Evolutionary conservation across 768 basidiomycete genomes (phyloP), one percentile per base, ranked within the genome.

Genomic region (Hericium erinaceus): DNA sequence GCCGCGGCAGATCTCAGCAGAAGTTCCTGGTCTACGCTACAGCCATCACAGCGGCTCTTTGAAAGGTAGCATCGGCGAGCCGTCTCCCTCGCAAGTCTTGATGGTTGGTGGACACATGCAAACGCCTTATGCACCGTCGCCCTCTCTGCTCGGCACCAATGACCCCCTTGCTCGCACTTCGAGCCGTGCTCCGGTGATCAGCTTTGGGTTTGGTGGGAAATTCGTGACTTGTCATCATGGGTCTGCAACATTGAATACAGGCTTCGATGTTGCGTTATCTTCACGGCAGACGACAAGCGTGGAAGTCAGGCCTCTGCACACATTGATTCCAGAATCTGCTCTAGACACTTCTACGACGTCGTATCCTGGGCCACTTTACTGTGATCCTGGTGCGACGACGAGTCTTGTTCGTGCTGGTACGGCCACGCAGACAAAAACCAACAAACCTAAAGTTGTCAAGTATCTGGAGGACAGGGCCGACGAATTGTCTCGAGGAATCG

Each of bases 151-250:
- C 48, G 91, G 89, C 26, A 80, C 85, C 7, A 91, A 93, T 64
- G 91, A 93, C 67, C 89, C 89, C 5, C 72, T 93, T 2, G 84
- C 85, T 28, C 81, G 91, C 48, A 84, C 86, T 5, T 76, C 84
- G 2, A 81, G 80, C 56, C 81, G 83, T 39, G 81, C 85, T 9
- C 95, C 95, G 0, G 76, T 97, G 28, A 75, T 95, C 55, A 87
- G 83, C 60, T 97, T 98, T 64, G 95, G 95, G 0, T 94, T 95
- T 64, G 93, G 93, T n/a, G 95, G 95, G 11, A 88, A 87, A 65
- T 65, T 98, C 57, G 79, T 95, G 9, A 86, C 91, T 8, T 95
- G 90, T 69, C 97, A 95, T 75, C 92, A 91, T 63, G 80, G 81
- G 33, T 77, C 81, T 54, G 73, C 80, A 12, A 80, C 81, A 15